Base-by-base conservation (phyloP, 768 basidiomycete genomes). In the Naganishia friedmannii region DNA sequence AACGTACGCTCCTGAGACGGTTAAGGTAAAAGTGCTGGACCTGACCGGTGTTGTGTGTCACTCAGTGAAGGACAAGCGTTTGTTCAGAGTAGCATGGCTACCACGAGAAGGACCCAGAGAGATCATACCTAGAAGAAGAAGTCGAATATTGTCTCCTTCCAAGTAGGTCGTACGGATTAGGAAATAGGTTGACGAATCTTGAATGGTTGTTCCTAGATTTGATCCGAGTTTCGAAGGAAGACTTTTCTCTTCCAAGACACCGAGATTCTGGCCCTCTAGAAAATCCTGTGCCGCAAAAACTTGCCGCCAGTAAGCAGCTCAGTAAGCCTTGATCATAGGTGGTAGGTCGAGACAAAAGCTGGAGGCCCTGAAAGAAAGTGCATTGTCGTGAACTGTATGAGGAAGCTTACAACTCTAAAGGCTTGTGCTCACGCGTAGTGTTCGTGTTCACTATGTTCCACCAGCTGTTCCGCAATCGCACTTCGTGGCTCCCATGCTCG, bases 31-130 rank as follows among this genome's bases (percentile, higher is more conserved):
- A 23, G 26, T 5, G n/a, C 9, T 29, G 39, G 23, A 28, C 26
- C 39, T 26, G 60, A 15, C 19, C 37, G 37, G 60, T 42, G 4
- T 51, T 2, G 17, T 46, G 60, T 63, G 37, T 63, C 15, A 63
- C 39, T 19, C 1, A 10, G 19, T 23, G 37, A 9, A 13, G 60
- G 28, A 63, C 60, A 63, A 63, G 60, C 60, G 60, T 63, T 63
- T 63, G 39, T 13, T 63, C 32, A 17, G 3, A 17, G 34, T 15
- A 63, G 37, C 28, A 63, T 12, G n/a, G 26, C 32, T 15, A n/a
- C 13, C 42, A 17, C 57, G 26, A 19, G 32, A 17, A 54, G 26
- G 53, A 54, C 26, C 6, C 53, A 26, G 29, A 54, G 53, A 12
- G 8, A n/a, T 26, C 29, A 17, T 26, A 4, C 17, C 8, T 26